Conservation (phyloP, 495 filamentous ascomycete genomes). For the Neurospora tetraspora region DNA sequence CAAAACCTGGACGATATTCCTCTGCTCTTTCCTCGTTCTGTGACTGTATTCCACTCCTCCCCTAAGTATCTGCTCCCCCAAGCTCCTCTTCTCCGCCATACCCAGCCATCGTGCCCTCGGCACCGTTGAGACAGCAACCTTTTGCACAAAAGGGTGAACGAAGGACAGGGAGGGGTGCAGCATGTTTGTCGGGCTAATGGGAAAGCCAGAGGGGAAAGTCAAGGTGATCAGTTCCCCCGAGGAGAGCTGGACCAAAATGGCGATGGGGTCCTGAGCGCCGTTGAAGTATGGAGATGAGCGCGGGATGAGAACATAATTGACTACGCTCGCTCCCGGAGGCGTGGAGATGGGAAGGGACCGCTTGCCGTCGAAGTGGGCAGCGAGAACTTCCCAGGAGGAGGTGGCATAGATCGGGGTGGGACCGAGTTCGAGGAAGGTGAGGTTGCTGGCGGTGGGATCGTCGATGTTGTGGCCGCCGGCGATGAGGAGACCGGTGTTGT, state of each 20-base stretch:
- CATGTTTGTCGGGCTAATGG: constrained; percentile 84
- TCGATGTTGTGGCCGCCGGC: constrained; percentile 65
- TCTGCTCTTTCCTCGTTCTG: constrained; percentile 61
- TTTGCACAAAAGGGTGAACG: constrained; percentile 78
- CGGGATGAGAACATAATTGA: constrained; percentile 78
- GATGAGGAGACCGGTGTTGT: constrained; percentile 83
- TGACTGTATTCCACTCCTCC: constrained; percentile 64
- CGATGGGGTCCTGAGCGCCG: constrained; percentile 82
- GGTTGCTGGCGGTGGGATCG: constrained; percentile 49
- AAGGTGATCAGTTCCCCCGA: constrained; percentile 83
- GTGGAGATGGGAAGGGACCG: constrained; percentile 58
- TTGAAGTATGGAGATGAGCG: constrained; percentile 72
- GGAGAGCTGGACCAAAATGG: constrained; percentile 63
- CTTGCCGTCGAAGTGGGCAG: constrained; percentile 67
- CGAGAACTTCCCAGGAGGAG: constrained; percentile 73
- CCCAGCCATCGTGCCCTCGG: constrained; percentile 78
- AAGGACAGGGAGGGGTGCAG: constrained; percentile 74
- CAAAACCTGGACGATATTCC: constrained; percentile 71
- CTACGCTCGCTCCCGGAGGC: constrained; percentile 66
- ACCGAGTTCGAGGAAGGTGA: constrained; percentile 85
- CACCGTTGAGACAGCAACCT: constrained; percentile 53
- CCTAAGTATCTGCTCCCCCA: constrained; percentile 58
- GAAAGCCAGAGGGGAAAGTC: constrained; percentile 83
- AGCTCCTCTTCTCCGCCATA: constrained; percentile 69
- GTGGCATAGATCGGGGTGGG: constrained; percentile 83